Evolutionary conservation across 305 asterid species (phyloP).

Genomic region (Fraxinus angustifolia): DNA sequence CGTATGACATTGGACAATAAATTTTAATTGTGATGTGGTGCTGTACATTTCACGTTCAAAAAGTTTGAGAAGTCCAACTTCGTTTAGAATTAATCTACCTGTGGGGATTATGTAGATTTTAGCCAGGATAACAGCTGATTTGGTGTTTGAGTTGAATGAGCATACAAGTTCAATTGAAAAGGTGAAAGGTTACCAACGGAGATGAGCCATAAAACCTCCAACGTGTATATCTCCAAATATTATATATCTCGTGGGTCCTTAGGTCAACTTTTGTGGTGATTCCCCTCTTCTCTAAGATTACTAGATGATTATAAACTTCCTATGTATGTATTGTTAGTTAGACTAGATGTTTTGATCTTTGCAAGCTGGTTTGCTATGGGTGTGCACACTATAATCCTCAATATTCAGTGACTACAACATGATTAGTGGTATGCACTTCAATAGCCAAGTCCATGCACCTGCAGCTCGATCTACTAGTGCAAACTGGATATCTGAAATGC

Average conservation of each 20-base stretch:
- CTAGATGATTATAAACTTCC: not conserved
- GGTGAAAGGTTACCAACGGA: not conserved
- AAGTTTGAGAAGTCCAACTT: not conserved
- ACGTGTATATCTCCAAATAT: not conserved
- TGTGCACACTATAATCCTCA: not conserved
- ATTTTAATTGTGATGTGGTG: constrained; percentile 14
- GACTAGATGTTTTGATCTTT: not conserved
- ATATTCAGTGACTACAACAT: not conserved
- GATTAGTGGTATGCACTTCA: not conserved
- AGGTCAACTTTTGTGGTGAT: not conserved
- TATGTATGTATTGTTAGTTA: not conserved
- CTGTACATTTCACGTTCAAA: constrained; percentile 13
- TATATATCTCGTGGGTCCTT: not conserved
- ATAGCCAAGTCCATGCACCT: not conserved
- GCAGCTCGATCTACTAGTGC: not conserved
- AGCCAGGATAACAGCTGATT: not conserved
- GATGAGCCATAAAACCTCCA: not conserved
- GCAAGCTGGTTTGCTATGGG: not conserved
- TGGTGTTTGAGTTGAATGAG: not conserved
- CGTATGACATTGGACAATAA: constrained; percentile 21
- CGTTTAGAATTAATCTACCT: not conserved
- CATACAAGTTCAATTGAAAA: not conserved
- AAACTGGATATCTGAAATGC: not conserved
- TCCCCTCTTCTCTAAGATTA: not conserved
- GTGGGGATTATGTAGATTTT: constrained; percentile 3